These are phyloP conservation scores for Spongiforma sp. DNA, from an alignment of 1,284 basidiomycete species.

Conservation along the genomic window DNA sequence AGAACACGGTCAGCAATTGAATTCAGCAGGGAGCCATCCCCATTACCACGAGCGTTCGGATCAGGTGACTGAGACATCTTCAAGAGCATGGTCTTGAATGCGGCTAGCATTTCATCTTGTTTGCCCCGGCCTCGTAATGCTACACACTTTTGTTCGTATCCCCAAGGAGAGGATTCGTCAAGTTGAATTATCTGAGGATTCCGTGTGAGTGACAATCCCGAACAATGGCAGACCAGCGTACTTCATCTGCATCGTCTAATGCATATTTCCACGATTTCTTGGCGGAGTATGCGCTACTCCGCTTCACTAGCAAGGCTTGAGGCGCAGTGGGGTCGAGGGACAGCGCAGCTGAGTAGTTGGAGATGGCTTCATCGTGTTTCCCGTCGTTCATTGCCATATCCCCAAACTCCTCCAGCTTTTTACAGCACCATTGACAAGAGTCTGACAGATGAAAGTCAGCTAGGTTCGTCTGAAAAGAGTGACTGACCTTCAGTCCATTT, in stretches of 20 bases:
- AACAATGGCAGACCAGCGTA: background rate
- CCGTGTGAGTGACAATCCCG: background rate
- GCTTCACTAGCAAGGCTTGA: background rate
- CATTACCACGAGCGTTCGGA: background rate
- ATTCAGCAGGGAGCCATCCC: background rate
- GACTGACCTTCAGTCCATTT: no score
- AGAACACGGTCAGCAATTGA: no score
- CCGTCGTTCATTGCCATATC: background rate
- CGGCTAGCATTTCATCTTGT: background rate
- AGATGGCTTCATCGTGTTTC: background rate
- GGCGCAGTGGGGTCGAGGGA: no score
- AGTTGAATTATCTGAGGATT: background rate
- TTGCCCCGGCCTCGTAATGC: no score
- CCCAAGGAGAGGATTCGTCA: background rate
- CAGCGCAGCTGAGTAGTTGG: background rate
- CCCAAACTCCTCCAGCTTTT: background rate
- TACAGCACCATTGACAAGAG: no score
- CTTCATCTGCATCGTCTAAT: background rate
- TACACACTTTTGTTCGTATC: background rate
- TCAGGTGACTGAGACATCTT: background rate
- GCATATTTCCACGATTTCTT: background rate
- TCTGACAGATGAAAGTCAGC: no score
- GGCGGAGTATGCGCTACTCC: background rate
- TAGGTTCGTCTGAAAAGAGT: no score
- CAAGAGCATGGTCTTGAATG: background rate